Conservation (phyloP, 495 filamentous ascomycete species). For the Penicillium fimorum region DNA sequence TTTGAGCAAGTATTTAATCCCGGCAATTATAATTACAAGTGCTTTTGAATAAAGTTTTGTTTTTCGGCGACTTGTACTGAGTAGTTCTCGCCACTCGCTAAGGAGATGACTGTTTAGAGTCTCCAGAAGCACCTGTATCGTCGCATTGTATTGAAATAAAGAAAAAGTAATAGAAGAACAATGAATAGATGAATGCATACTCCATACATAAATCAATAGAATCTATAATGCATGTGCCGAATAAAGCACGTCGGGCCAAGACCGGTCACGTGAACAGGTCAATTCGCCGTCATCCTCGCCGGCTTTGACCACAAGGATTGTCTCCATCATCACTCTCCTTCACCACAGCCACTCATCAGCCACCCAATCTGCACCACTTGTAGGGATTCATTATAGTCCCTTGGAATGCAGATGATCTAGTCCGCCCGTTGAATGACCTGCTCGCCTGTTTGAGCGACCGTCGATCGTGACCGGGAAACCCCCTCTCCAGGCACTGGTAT, state of each 20-base stretch:
- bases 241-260: slow-evolving; percentile 8
- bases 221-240: background rate
- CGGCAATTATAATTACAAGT: background rate
- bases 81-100: background rate
- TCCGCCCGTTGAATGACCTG: slow-evolving; percentile 39
- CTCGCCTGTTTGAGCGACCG: slow-evolving; percentile 43
- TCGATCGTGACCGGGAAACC: slow-evolving; percentile 32
- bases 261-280: slow-evolving; percentile 35
- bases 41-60: background rate
- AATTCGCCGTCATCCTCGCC: slow-evolving; percentile 42
- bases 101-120: background rate
- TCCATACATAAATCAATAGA: background rate
- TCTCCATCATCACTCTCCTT: slow-evolving; percentile 33
- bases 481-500: slow-evolving; percentile 27
- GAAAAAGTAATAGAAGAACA: background rate
- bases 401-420: slow-evolving; percentile 46
- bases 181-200: background rate
- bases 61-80: background rate
- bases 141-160: background rate
- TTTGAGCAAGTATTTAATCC: background rate
- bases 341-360: slow-evolving; percentile 26
- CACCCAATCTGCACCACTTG: slow-evolving; percentile 19
- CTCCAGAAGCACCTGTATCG: background rate
- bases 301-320: slow-evolving; percentile 31
- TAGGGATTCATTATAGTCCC: slow-evolving; percentile 16